Conservation (phyloP, 306 rosid genomes). For the Trichosanthes cucumerina region DNA sequence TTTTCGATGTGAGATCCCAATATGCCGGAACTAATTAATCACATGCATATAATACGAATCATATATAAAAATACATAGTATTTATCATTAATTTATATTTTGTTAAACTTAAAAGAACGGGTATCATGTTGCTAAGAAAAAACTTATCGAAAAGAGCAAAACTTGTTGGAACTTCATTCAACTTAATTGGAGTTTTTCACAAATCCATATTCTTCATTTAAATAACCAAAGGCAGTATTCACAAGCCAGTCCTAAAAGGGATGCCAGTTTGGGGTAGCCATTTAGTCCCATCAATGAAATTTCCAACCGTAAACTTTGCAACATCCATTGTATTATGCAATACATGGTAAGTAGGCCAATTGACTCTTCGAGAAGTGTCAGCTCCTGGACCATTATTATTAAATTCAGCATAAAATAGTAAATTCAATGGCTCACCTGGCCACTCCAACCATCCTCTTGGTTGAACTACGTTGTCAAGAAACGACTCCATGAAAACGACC, state of each 20-base stretch:
- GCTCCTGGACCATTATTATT: background rate
- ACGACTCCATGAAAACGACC: background rate
- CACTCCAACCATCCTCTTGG: background rate
- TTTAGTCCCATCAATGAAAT: background rate
- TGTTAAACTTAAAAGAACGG: too few relatives aligned
- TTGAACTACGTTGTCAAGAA: background rate
- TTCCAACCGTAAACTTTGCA: background rate
- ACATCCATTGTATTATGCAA: background rate
- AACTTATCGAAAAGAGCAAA: too few relatives aligned
- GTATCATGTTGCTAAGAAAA: too few relatives aligned
- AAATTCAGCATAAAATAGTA: background rate
- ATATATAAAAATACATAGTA: too few relatives aligned
- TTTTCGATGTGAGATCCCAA: too few relatives aligned
- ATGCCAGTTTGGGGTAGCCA: background rate
- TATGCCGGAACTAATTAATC: too few relatives aligned
- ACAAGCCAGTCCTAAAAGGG: background rate
- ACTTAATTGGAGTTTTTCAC: too few relatives aligned
- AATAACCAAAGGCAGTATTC: too few relatives aligned
- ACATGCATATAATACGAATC: too few relatives aligned
- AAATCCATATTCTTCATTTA: too few relatives aligned
- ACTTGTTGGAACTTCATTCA: too few relatives aligned
- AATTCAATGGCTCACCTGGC: background rate
- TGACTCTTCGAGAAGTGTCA: background rate
- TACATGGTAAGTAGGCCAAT: background rate
- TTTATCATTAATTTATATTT: too few relatives aligned